Base-by-base conservation (phyloP, 1,139 yeast species). In the Diutina catenulata region DNA sequence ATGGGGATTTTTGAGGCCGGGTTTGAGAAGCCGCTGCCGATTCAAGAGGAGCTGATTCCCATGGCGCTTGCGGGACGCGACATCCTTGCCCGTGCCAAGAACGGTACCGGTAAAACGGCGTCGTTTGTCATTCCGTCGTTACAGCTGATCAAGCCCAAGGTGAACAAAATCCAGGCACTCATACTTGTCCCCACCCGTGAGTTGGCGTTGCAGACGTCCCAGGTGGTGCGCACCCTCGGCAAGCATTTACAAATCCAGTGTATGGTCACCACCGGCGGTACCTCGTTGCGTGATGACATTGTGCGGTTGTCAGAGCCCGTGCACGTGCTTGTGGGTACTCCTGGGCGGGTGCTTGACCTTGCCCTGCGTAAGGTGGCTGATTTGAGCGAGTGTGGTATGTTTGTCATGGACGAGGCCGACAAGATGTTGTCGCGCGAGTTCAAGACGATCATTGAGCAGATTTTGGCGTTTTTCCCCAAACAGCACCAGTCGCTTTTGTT, bases 1-100 rank as follows among this genome's bases (percentile, higher is more conserved):
- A 93, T 91, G 98, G 98, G 98, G 26, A 91, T 91, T 49, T 91
- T 88, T 55, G 99, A 93, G 60, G 97, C 98, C 2, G 98, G 99
- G 36, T 91, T 91, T 54, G 99, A 91, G 58, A 86, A 83, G 55
- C 98, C 99, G 8, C 86, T 96, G 18, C 98, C 99, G 16, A 87
- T 91, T 53, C 99, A 91, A 63, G 97, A 91, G 64, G 98, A 88
- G 59, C 77, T 95, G 11, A 91, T 91, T 43, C 98, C 98, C 3
- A 83, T 87, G 57, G 96, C 97, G 1, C 70, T 91, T 39, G 81
- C 94, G 37, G 97, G 98, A 38, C 78, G 95, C 64, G 98, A 91
- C 60, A 83, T 93, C 45, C 73, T 91, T 47, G 99, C 99, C 13
- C 76, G 98, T 63, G 98, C 99, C 37, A 93, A 91, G 59, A 93